Evolutionary conservation across 306 rosid species (phyloP).

Genomic region (Quillaja saponaria): DNA sequence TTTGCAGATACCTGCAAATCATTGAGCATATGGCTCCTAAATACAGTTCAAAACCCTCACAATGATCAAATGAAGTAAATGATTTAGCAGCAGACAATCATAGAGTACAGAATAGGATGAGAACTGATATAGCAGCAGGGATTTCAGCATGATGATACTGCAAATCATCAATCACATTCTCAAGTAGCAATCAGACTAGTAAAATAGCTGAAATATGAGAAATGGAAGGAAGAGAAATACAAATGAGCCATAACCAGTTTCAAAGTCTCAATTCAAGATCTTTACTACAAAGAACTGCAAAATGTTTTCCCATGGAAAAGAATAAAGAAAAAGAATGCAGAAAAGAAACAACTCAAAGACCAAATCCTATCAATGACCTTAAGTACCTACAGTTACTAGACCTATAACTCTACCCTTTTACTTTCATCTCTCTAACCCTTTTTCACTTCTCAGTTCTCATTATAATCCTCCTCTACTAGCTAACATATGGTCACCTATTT

Average conservation of each 20-base stretch:
- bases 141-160: background rate
- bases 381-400: constrained; percentile 55
- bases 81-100: too few species aligned
- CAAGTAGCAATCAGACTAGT: constrained; percentile 15
- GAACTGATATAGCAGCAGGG: constrained; percentile 8
- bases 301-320: constrained; percentile 80
- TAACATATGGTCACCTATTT: constrained; percentile 63
- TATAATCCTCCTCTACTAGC: constrained; percentile 62
- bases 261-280: constrained; percentile 63
- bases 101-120: too few species aligned
- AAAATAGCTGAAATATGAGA: background rate
- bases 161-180: background rate
- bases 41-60: too few species aligned
- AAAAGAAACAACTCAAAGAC: constrained; percentile 42
- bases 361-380: constrained; percentile 52
- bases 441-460: constrained; percentile 39
- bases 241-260: constrained; percentile 42
- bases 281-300: constrained; percentile 95
- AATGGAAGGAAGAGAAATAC: background rate
- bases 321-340: constrained; percentile 57
- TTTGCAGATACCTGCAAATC: too few species aligned
- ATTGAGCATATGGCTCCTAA: too few species aligned
- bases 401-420: constrained; percentile 70
- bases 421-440: constrained; percentile 51
- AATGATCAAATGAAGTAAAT: too few species aligned